Percentiles rank a stretch among this genome's conserved stretches.
phyloP scores from a whole-genome alignment of 1,284 basidiomycete species.

The Ceratobasidium sp. region DNA sequence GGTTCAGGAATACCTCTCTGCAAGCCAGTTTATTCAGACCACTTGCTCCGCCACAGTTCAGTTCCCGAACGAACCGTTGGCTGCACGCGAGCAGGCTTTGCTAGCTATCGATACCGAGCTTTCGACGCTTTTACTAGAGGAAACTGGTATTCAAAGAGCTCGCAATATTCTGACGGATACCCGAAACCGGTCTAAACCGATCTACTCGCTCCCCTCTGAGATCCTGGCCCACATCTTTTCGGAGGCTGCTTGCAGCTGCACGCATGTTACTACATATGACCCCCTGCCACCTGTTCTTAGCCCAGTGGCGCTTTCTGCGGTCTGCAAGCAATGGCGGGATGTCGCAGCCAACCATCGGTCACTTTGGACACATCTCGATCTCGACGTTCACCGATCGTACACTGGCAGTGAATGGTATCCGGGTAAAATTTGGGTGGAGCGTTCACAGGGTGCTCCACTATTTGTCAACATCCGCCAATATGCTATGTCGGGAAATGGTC shows the following conservation, averaged over 20 bases:
- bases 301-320: background rate
- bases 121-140: background rate
- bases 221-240: conserved; percentile 2
- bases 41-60: background rate
- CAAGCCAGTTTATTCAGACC: background rate
- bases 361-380: conserved; percentile 9
- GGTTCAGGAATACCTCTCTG: background rate
- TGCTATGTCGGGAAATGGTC: background rate
- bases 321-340: background rate
- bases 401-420: background rate
- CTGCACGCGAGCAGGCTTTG: background rate
- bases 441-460: background rate
- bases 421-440: background rate
- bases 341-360: background rate
- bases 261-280: background rate
- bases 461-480: background rate
- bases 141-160: background rate
- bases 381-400: background rate
- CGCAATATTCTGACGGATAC: background rate
- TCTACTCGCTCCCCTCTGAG: background rate
- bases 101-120: background rate
- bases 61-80: background rate
- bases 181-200: background rate
- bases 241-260: background rate
- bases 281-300: background rate